Percentiles rank a stretch among this genome's conserved stretches.
Conservation (phyloP, 2,329 filamentous ascomycete species). For the Colletotrichum neosansevieriae region DNA sequence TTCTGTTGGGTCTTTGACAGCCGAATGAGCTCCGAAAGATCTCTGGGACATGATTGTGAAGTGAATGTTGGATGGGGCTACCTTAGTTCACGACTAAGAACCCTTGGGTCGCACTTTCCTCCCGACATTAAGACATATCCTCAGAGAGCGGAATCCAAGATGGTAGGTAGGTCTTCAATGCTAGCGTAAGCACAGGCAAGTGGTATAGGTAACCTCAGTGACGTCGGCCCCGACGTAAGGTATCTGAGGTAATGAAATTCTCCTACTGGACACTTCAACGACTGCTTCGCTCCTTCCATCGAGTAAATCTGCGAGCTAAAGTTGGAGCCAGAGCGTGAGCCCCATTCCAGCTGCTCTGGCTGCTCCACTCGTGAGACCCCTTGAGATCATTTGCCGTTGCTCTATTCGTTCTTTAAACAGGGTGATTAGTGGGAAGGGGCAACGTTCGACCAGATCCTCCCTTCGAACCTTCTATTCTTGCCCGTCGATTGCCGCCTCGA, state of each 20-base stretch:
- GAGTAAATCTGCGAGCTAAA: not conserved
- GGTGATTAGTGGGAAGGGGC: conserved; percentile 27
- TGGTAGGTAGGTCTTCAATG: not conserved
- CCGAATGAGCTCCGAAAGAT: not conserved
- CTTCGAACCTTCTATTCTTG: conserved; percentile 35
- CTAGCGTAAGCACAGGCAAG: conserved; percentile 4
- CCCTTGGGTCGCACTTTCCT: too few species aligned
- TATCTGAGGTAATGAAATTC: not conserved
- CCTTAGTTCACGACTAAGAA: too few species aligned
- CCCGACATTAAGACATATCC: too few species aligned
- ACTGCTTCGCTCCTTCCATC: conserved; percentile 8
- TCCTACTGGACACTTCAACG: not conserved
- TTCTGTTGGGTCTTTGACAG: not conserved
- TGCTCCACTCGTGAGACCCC: conserved; percentile 21
- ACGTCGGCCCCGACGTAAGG: not conserved
- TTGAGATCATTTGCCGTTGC: conserved; percentile 22
- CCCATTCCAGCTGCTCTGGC: conserved; percentile 20
- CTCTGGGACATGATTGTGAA: too few species aligned
- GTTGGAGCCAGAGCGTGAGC: conserved; percentile 6
- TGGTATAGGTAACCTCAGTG: not conserved
- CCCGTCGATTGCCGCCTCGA: conserved; percentile 19
- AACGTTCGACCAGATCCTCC: conserved; percentile 28
- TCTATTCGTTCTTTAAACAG: conserved; percentile 31
- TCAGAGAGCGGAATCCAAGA: too few species aligned
- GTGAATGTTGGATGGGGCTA: too few species aligned